Evolutionary conservation across 108 stramenopile genomes (phyloP).

Genomic region (Discostella stelligeroides): DNA sequence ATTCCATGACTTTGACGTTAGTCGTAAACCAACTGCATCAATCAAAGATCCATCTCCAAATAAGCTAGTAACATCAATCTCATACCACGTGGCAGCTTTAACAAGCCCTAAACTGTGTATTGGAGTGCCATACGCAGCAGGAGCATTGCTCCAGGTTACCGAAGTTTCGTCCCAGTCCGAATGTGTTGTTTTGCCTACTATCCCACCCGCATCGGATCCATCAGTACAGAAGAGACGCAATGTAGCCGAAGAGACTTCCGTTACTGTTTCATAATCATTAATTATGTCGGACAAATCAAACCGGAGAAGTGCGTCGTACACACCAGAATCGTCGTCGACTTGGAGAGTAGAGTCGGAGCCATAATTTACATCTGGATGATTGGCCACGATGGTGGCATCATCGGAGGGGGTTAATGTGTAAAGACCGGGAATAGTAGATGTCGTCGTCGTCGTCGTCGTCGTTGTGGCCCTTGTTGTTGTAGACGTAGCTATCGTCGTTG

Average conservation of each 20-base stretch:
- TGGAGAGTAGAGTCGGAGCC: slow-evolving; percentile 5
- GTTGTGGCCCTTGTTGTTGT: slow-evolving; percentile 5
- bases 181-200: slow-evolving; percentile 28
- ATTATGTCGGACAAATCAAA: slow-evolving; percentile 20
- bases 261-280: background rate
- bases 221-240: slow-evolving; percentile 25
- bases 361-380: slow-evolving; percentile 16
- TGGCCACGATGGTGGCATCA: slow-evolving; percentile 17
- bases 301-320: slow-evolving; percentile 17
- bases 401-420: slow-evolving; percentile 19
- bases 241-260: slow-evolving; percentile 9
- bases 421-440: background rate
- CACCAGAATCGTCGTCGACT: slow-evolving; percentile 24
- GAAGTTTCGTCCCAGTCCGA: slow-evolving; percentile 40
- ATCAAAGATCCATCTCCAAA: slow-evolving; percentile 4
- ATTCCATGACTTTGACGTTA: slow-evolving; percentile 27
- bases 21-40: slow-evolving; percentile 18
- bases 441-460: background rate
- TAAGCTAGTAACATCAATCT: slow-evolving; percentile 28
- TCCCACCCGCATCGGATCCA: slow-evolving; percentile 32
- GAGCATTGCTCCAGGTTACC: slow-evolving; percentile 48
- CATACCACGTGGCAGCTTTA: slow-evolving; percentile 40
- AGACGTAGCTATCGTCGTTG: background rate
- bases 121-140: slow-evolving; percentile 19
- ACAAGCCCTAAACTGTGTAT: slow-evolving; percentile 25